Evolutionary conservation across 192 early-diverging fungal species (phyloP).

Genomic region (Linnemannia exigua): DNA sequence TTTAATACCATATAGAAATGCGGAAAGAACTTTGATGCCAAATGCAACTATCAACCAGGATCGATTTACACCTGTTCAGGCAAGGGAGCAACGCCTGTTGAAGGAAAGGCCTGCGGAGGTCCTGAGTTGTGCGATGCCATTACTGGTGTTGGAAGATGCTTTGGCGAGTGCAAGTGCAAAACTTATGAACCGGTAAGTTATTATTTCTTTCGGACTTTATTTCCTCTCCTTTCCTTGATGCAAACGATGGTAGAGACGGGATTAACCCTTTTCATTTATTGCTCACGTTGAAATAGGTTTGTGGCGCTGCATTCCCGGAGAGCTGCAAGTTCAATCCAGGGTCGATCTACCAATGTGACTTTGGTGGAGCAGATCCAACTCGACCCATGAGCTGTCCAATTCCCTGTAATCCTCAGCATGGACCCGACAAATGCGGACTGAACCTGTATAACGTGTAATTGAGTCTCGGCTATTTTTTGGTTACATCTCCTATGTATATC

Average conservation of each 20-base stretch:
- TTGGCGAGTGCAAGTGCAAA: constrained; percentile 26
- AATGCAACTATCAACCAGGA: not conserved
- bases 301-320: constrained; percentile 19
- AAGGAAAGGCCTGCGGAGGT: not conserved
- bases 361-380: constrained; percentile 2
- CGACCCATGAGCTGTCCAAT: not conserved
- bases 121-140: constrained; percentile 12
- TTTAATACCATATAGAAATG: constrained; percentile 10
- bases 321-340: not conserved
- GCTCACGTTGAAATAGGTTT: not conserved
- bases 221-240: not conserved
- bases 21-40: constrained; percentile 34
- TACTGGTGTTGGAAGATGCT: not conserved
- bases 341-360: constrained; percentile 16
- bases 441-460: not conserved
- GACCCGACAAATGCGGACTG: constrained; percentile 24
- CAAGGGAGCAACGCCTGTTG: not conserved
- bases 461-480: not conserved
- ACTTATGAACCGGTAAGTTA: constrained; percentile 9
- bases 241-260: too few relatives aligned
- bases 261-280: not conserved
- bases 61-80: constrained; percentile 19
- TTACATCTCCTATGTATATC: not conserved
- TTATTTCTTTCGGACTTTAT: not conserved
- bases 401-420: constrained; percentile 32